Conservation (phyloP, 495 filamentous ascomycete species). For the Amphirosellinia nigrospora region DNA sequence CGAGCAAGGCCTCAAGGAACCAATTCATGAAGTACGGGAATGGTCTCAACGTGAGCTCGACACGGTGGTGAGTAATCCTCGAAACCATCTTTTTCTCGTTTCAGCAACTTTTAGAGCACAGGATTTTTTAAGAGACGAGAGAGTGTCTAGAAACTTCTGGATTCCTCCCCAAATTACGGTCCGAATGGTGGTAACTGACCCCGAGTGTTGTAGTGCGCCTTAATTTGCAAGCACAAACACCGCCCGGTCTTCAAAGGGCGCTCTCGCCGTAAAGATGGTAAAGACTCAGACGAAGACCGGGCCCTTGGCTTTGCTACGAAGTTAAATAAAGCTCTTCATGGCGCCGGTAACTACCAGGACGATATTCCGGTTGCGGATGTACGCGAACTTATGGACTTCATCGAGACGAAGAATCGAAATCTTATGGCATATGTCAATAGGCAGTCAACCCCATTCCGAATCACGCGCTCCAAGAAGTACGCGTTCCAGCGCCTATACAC, state of each 20-base stretch:
- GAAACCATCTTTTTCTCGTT: no score
- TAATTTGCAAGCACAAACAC: slow-evolving; percentile 33
- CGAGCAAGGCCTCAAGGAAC: neutral
- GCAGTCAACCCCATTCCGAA: slow-evolving; percentile 12
- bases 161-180: no score
- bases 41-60: slow-evolving; percentile 31
- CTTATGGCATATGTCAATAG: slow-evolving; percentile 22
- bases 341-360: slow-evolving; percentile 20
- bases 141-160: no score
- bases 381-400: slow-evolving; percentile 16
- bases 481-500: slow-evolving; percentile 23
- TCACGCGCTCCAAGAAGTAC: slow-evolving; percentile 26
- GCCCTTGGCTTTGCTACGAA: slow-evolving; percentile 28
- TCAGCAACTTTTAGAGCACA: no score
- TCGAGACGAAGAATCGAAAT: slow-evolving; percentile 1
- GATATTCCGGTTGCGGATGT: slow-evolving; percentile 35
- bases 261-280: slow-evolving; percentile 4
- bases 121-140: no score
- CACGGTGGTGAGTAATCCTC: no score
- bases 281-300: slow-evolving; percentile 12
- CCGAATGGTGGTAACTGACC: no score
- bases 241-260: slow-evolving; percentile 11
- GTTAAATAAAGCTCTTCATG: slow-evolving; percentile 36
- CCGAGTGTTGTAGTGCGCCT: no score
- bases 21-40: neutral